phyloP scores from a whole-genome alignment of 23 red algal species.

The Gracilaria vermiculophylla region DNA sequence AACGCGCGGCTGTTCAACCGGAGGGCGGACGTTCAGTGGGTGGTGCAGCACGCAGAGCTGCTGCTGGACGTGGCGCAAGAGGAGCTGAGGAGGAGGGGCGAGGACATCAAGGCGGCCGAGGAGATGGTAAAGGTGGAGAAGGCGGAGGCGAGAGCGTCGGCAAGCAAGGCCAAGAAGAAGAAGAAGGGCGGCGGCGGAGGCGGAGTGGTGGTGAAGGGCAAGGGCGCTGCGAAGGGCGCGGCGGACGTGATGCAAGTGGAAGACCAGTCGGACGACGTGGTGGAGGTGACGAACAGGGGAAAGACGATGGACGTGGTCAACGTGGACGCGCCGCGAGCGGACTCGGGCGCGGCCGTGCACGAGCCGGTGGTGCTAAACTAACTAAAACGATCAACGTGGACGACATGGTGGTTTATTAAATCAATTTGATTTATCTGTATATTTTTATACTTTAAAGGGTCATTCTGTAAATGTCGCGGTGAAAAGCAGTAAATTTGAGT shows the following conservation, averaged over 20 bases:
- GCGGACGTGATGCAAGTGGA: not conserved
- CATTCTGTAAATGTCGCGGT: too few species aligned
- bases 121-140: constrained; percentile 71
- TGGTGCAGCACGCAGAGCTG: constrained; percentile 90
- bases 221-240: not conserved
- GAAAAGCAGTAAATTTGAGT: too few species aligned
- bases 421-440: too few species aligned
- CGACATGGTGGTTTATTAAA: too few species aligned
- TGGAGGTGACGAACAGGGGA: not conserved
- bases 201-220: not conserved
- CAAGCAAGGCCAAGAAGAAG: constrained; percentile 3
- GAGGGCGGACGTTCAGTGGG: constrained; percentile 84
- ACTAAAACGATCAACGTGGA: too few species aligned
- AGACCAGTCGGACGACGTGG: not conserved
- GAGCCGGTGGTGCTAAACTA: not conserved
- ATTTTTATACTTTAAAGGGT: too few species aligned
- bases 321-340: not conserved
- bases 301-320: not conserved
- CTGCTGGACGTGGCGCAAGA: constrained; percentile 83
- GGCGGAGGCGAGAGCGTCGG: constrained; percentile 31
- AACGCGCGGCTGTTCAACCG: constrained; percentile 87
- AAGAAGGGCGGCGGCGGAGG: not conserved
- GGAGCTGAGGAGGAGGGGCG: constrained; percentile 42
- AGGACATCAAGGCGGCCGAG: constrained; percentile 76
- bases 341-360: not conserved